phyloP scores from a whole-genome alignment of 257 asterid genomes.

The Solanum rostratum region DNA sequence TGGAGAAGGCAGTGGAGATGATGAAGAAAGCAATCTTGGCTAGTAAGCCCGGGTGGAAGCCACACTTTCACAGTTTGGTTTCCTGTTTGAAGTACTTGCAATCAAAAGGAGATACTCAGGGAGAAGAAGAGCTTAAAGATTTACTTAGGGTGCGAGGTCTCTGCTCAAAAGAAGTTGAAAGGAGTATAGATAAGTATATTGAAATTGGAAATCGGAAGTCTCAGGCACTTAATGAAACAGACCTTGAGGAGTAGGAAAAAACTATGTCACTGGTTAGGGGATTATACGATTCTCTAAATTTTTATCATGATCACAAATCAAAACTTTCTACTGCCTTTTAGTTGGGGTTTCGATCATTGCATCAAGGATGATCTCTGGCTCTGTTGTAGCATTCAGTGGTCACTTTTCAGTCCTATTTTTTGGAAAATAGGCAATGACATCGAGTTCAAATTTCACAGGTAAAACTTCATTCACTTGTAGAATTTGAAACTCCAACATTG shows the following conservation, averaged over 20 bases:
- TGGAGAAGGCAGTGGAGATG: constrained; percentile 34
- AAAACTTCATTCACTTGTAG: neutral
- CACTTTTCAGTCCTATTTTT: neutral
- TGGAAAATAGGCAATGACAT: neutral
- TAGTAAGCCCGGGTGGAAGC: constrained; percentile 6
- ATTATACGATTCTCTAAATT: neutral
- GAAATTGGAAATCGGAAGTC: neutral
- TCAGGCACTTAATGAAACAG: neutral
- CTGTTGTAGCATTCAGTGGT: neutral
- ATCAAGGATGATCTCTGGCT: neutral
- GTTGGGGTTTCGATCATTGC: neutral
- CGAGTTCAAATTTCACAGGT: neutral
- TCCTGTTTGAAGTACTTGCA: constrained; percentile 32
- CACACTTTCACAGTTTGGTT: constrained; percentile 14
- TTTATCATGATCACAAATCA: neutral
- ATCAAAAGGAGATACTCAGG: constrained; percentile 20
- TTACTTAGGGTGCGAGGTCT: constrained; percentile 16
- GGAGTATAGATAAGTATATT: constrained; percentile 6
- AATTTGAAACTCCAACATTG: neutral
- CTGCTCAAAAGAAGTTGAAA: constrained; percentile 13
- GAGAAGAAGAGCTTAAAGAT: constrained; percentile 13
- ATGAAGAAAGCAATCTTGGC: constrained; percentile 11
- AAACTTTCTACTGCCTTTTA: neutral
- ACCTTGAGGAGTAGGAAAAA: neutral
- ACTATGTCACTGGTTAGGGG: neutral